Base-by-base conservation (phyloP, 768 basidiomycete genomes). In the Paxillus involutus region DNA sequence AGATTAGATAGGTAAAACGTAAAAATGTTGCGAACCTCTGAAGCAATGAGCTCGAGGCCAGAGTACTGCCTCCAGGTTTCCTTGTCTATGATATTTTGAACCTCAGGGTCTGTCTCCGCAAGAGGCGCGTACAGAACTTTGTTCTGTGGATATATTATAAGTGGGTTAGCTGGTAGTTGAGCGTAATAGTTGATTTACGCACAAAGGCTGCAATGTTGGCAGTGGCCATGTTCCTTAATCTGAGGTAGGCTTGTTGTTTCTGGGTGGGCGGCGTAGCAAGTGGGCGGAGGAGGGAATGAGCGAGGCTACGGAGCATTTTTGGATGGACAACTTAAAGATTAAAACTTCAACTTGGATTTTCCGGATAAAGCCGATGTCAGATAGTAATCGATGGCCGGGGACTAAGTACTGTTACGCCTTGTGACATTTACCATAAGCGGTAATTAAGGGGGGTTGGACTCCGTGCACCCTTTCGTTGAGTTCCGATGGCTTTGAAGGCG, bases 31-130 rank as follows among this genome's bases (percentile, higher is more conserved):
- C 78, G 60, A 57, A 95, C 94, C 86, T 98, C 97, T 55, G 96
- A 98, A 50, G 97, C 97, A 69, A 99, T 98, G 70, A 99, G 89
- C 77, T 98, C 97, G 58, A 99, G 86, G 52, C 96, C 96, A 44
- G 92, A 91, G 73, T 88, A 96, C 79, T 98, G 96, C 63, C 96
- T 79, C 95, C 94, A 98, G 75, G 92, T 96, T 80, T 98, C 94
- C 79, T 92, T 93, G 79, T 98, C 94, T 77, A 99, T 91, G 79
- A 99, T 92, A 72, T 95, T 93, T 74, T 94, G 84, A 68, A 99
- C 85, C 71, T 90, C 92, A 55, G 96, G 95, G 76, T 98, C 96
- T 68, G 86, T 83, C 80, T 98, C 86, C 11, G 89, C 80, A 48
- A 99, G 81, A 59, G 94, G 84, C 46, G 83, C 77, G 76, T 98